These are phyloP conservation scores for Rhynchosporium secalis DNA, from an alignment of 2,329 filamentous ascomycete genomes.

Conservation along the genomic window DNA sequence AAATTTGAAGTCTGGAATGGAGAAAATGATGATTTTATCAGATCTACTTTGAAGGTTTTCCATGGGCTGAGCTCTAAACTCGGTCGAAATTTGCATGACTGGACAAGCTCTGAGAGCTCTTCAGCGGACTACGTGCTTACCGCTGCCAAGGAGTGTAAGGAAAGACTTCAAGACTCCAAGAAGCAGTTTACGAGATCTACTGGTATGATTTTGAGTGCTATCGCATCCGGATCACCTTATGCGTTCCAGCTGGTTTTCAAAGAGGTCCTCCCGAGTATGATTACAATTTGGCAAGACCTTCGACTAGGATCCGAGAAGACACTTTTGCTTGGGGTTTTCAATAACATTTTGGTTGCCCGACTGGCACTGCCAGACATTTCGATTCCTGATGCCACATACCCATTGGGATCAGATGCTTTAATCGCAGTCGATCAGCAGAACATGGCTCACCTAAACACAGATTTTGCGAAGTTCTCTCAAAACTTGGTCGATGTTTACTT, in stretches of 20 bases:
- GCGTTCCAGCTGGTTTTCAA: constrained; percentile 29
- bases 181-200: constrained; percentile 41
- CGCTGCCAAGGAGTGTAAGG: constrained; percentile 34
- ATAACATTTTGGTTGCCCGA: constrained; percentile 33
- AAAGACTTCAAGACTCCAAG: constrained; percentile 41
- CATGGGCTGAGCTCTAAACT: constrained; percentile 24
- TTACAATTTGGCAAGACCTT: constrained; percentile 29
- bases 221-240: constrained; percentile 29
- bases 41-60: constrained; percentile 33
- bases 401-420: background rate
- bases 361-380: constrained; percentile 18
- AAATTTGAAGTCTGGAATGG: constrained; percentile 41
- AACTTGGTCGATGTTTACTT: constrained; percentile 32
- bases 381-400: background rate
- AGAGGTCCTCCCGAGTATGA: constrained; percentile 27
- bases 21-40: constrained; percentile 36
- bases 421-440: background rate
- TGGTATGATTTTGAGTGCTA: constrained; percentile 29
- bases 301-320: constrained; percentile 30
- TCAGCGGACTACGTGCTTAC: constrained; percentile 13
- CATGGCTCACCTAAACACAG: constrained; percentile 5
- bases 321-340: constrained; percentile 35
- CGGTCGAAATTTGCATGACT: constrained; percentile 2
- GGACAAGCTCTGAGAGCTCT: constrained; percentile 4
- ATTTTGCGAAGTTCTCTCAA: constrained; percentile 24